phyloP scores from a whole-genome alignment of 768 basidiomycete species.

The Leccinum fibrillosum region DNA sequence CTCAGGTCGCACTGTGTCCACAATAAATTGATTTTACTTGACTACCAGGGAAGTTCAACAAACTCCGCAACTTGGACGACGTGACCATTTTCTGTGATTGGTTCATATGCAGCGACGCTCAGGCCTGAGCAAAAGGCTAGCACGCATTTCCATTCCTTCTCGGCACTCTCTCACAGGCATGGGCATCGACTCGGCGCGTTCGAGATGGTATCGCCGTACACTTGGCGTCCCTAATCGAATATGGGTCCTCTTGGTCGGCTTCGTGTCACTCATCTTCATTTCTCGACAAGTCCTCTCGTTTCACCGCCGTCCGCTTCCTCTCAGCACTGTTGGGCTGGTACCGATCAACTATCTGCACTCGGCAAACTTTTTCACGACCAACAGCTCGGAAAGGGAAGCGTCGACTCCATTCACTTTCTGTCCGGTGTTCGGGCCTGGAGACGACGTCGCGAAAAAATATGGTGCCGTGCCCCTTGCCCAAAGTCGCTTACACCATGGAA shows the following conservation, averaged over 20 bases:
- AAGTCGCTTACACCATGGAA: constrained; percentile 75
- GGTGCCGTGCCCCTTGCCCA: constrained; percentile 71
- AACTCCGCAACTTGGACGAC: not conserved
- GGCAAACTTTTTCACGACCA: constrained; percentile 14
- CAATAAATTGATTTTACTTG: no score
- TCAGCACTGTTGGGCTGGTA: constrained; percentile 47
- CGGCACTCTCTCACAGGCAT: constrained; percentile 40
- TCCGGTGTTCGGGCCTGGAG: constrained; percentile 80
- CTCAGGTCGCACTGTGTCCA: constrained; percentile 1
- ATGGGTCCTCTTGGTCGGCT: constrained; percentile 56
- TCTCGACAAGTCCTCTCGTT: constrained; percentile 54
- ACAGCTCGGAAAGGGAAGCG: constrained; percentile 34
- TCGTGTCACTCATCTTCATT: constrained; percentile 53
- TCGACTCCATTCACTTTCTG: constrained; percentile 86
- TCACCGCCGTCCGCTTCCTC: constrained; percentile 19
- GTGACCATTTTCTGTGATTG: constrained; percentile 1
- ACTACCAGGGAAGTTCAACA: not conserved
- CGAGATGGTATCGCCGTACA: constrained; percentile 53
- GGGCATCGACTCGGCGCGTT: constrained; percentile 44
- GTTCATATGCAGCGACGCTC: constrained; percentile 62
- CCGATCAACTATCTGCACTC: constrained; percentile 84
- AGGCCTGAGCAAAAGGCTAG: constrained; percentile 44
- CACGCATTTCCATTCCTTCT: constrained; percentile 52
- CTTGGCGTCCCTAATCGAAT: constrained; percentile 67
- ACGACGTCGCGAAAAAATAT: constrained; percentile 75